Percentiles rank a stretch among this genome's conserved stretches.
Conservation (phyloP, 2,329 filamentous ascomycete genomes). For the Paecilomyces sp. region DNA sequence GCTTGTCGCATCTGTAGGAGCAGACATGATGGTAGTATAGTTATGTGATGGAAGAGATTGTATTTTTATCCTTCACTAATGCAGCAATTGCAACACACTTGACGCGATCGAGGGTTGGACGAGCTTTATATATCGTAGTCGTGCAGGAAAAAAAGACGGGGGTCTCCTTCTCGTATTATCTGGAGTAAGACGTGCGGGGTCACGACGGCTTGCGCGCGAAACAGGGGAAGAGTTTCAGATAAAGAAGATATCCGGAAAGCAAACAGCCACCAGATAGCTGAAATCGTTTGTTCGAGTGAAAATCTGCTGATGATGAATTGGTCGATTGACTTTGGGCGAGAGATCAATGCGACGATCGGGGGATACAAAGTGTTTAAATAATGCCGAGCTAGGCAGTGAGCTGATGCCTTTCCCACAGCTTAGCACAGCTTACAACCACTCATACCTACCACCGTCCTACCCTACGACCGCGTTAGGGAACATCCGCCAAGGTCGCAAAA, state of each 20-base stretch:
- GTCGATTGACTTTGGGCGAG: not conserved
- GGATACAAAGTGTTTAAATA: not conserved
- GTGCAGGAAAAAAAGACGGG: not conserved
- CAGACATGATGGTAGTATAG: slow-evolving; percentile 16
- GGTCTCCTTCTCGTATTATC: not conserved
- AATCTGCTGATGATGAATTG: not conserved
- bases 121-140: not conserved
- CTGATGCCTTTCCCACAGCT: not conserved
- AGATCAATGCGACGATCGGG: not conserved
- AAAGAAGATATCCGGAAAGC: not conserved
- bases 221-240: not conserved
- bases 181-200: not conserved
- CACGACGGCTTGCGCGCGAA: not conserved
- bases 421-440: not conserved
- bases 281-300: too few relatives aligned
- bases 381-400: not conserved
- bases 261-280: not conserved
- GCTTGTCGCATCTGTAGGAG: slow-evolving; percentile 10
- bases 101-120: not conserved
- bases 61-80: not conserved
- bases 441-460: not conserved
- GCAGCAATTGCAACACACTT: not conserved
- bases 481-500: not conserved
- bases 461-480: not conserved
- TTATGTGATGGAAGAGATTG: not conserved